Conservation (phyloP, 495 filamentous ascomycete genomes). For the Bathelium albidoporum region DNA sequence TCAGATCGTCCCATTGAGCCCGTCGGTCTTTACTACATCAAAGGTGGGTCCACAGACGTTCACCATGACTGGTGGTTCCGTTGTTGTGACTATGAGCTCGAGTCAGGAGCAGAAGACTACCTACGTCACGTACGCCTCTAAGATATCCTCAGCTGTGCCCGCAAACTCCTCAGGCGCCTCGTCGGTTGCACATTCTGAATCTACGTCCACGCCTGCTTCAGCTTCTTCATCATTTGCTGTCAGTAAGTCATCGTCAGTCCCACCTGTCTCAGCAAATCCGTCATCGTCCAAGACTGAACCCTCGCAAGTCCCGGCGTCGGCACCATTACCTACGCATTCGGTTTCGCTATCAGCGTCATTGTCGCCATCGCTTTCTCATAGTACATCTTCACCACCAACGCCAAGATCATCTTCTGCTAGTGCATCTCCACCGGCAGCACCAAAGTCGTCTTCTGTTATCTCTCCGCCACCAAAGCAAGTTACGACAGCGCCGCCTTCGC, state of each 20-base stretch:
- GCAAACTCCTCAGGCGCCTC: not conserved
- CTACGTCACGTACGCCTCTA: slow-evolving; percentile 1
- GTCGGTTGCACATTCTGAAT: not conserved
- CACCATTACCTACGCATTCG: not conserved
- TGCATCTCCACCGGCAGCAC: not conserved
- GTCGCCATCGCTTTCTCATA: not conserved
- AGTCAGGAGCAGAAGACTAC: not conserved
- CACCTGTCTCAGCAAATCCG: not conserved
- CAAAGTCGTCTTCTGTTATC: too few relatives aligned
- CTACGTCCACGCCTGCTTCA: not conserved
- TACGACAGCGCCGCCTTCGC: too few relatives aligned
- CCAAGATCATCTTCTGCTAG: not conserved
- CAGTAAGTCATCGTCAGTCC: not conserved
- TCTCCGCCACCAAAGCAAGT: too few relatives aligned
- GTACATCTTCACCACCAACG: not conserved
- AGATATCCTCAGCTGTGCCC: not conserved
- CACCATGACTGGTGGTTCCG: not conserved
- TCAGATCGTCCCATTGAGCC: not conserved
- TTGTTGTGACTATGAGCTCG: not conserved
- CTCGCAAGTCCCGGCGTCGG: too few relatives aligned
- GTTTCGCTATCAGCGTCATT: not conserved
- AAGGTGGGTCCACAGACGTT: not conserved
- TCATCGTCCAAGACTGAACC: too few relatives aligned
- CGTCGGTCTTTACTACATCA: not conserved
- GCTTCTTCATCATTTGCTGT: not conserved